Conservation (phyloP, 768 basidiomycete genomes). For the Russula earlei region DNA sequence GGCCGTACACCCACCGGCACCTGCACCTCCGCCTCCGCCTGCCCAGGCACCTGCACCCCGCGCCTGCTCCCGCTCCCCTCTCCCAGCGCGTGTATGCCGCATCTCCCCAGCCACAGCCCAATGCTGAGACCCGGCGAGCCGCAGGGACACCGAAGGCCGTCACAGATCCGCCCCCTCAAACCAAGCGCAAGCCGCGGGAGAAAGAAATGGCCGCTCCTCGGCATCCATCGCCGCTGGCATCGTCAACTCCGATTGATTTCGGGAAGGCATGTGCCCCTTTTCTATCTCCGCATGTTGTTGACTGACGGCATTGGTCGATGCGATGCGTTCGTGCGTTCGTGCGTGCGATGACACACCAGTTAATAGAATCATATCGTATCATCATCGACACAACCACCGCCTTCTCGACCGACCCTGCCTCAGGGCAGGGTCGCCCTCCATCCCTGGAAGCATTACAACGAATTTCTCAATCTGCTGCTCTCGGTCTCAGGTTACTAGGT, state of each 20-base stretch:
- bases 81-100: conserved; percentile 26
- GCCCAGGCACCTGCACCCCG: conserved; percentile 23
- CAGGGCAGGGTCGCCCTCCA: conserved; percentile 22
- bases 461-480: conserved; percentile 36
- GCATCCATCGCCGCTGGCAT: conserved; percentile 21
- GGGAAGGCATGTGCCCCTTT: conserved; percentile 28
- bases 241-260: conserved; percentile 32
- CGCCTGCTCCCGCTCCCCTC: conserved; percentile 15
- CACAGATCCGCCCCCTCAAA: conserved; percentile 18
- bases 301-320: not conserved
- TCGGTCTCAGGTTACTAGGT: conserved; percentile 37
- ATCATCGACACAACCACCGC: conserved; percentile 34
- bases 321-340: not conserved
- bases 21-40: conserved; percentile 19
- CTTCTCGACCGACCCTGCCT: conserved; percentile 21
- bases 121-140: conserved; percentile 22
- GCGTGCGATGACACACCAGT: conserved; percentile 22
- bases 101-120: conserved; percentile 27
- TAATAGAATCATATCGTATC: conserved; percentile 36
- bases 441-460: conserved; percentile 31
- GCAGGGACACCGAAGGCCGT: conserved; percentile 23
- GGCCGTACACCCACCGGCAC: conserved; percentile 14
- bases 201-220: conserved; percentile 27
- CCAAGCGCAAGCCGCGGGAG: conserved; percentile 31
- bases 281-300: not conserved